Evolutionary conservation across 208 protist genomes (phyloP), one percentile per base, ranked within the genome.

Genomic region (Trypanosoma brucei): DNA sequence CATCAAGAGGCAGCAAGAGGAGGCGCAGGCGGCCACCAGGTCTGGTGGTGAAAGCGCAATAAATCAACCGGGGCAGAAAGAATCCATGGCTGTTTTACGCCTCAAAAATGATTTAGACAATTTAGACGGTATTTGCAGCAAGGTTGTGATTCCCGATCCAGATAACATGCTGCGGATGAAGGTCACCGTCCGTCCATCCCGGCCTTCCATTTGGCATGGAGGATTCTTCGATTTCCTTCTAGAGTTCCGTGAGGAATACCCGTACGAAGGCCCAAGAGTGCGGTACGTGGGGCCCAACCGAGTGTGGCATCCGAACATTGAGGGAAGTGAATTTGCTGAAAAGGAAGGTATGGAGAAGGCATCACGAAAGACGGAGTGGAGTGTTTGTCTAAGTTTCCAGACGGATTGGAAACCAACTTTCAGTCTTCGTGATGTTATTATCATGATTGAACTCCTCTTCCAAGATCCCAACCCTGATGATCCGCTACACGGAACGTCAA

Each of bases 251-350:
- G 74, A 86, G 5, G 68, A 81, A 22, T 96, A 88, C 65, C 91
- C 91, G 3, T 85, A 88, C 55, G 79, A 86, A 54, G 84, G 84
- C 3, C 91, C 91, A 0, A 88, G 83, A 63, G 85, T 93, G 45
- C 72, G 77, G 39, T 96, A 91, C 65, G 60, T 74, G 46, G 85
- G 85, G 1, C 82, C 91, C 7, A 53, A 65, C 8, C 84, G 86
- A 57, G 72, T 94, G 42, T 93, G 85, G 58, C 91, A 96, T 59
- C 91, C 91, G 9, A 96, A 96, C 70, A 94, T 96, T 57, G 91
- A 94, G 33, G 86, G 84, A 54, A 84, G 93, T 33, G 78, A 64
- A n/a, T 70, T 75, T 55, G 67, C 56, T 39, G 51, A 72, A 36
- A 31, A 11, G 8, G 62, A 58, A 33, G 55, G 49, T 7, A 44